Conservation (phyloP, 2,329 filamentous ascomycete genomes). For the Simplicillium sp. region DNA sequence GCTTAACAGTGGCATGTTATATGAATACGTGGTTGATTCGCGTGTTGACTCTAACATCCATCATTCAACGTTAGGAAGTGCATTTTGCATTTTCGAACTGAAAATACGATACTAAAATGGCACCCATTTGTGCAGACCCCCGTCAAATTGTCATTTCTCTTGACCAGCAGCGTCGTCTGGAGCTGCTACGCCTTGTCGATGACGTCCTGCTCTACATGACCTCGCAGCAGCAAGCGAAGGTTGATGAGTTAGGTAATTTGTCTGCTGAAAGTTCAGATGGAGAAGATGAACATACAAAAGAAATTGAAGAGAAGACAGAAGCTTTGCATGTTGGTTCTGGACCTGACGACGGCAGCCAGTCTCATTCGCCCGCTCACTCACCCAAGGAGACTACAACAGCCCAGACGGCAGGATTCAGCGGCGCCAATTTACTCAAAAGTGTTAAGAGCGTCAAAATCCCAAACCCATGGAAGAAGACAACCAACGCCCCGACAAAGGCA, state of each 20-base stretch:
- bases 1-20: no score
- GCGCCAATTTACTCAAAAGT: slow-evolving; percentile 4
- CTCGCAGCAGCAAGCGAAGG: slow-evolving; percentile 33
- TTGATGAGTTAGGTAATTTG: slow-evolving; percentile 16
- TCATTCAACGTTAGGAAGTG: no score
- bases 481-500: slow-evolving; percentile 1
- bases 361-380: not conserved
- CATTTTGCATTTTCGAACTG: not conserved
- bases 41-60: no score
- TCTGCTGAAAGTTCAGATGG: not conserved
- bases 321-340: not conserved
- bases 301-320: not conserved
- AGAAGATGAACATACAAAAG: not conserved
- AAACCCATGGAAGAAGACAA: slow-evolving; percentile 5
- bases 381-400: not conserved
- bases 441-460: slow-evolving; percentile 12
- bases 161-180: slow-evolving; percentile 40
- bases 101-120: slow-evolving; percentile 25
- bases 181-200: slow-evolving; percentile 38
- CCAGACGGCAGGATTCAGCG: not conserved
- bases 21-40: no score
- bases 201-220: slow-evolving; percentile 47
- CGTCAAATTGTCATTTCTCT: slow-evolving; percentile 46
- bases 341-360: not conserved
- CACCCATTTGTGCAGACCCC: slow-evolving; percentile 44